phyloP scores from a whole-genome alignment of 441 rosid genomes.

The Erodium texanum region DNA sequence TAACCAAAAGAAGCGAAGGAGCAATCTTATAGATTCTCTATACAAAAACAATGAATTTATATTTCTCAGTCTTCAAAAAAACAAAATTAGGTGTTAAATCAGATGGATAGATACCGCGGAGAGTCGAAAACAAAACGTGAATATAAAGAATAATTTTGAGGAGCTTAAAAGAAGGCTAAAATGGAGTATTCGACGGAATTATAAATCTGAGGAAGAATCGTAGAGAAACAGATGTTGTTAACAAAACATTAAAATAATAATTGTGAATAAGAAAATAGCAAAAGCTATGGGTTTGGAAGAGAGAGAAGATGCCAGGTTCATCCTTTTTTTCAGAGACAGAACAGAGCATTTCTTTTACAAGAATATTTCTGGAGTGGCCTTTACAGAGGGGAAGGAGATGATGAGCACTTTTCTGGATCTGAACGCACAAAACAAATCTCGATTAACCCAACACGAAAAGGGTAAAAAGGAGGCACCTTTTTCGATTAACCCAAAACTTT shows the following conservation, averaged over 20 bases:
- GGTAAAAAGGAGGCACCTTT: neutral
- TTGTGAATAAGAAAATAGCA: neutral
- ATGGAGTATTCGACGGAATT: constrained; percentile 17
- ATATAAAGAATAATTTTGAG: neutral
- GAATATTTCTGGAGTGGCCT: constrained; percentile 9
- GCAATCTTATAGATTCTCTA: too few species aligned
- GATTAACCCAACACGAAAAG: constrained; percentile 5
- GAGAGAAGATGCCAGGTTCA: constrained; percentile 6
- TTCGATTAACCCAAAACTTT: too few species aligned
- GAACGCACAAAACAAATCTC: constrained; percentile 15
- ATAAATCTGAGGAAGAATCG: constrained; percentile 16
- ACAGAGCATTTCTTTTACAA: neutral
- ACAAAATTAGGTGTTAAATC: neutral
- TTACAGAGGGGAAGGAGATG: constrained; percentile 32
- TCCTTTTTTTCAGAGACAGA: constrained; percentile 6
- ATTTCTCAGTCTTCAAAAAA: neutral
- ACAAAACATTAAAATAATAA: neutral
- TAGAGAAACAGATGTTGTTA: neutral
- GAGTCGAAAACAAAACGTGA: constrained; percentile 8
- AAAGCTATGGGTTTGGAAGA: constrained; percentile 5
- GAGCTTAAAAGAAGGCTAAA: constrained; percentile 13
- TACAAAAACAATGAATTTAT: too few species aligned
- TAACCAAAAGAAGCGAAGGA: too few species aligned
- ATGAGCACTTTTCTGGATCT: constrained; percentile 14
- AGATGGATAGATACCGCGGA: too few species aligned